Percentiles rank a stretch among this genome's conserved stretches.
phyloP scores from a whole-genome alignment of 805 yeast genomes.

The Spathaspora sp. region DNA sequence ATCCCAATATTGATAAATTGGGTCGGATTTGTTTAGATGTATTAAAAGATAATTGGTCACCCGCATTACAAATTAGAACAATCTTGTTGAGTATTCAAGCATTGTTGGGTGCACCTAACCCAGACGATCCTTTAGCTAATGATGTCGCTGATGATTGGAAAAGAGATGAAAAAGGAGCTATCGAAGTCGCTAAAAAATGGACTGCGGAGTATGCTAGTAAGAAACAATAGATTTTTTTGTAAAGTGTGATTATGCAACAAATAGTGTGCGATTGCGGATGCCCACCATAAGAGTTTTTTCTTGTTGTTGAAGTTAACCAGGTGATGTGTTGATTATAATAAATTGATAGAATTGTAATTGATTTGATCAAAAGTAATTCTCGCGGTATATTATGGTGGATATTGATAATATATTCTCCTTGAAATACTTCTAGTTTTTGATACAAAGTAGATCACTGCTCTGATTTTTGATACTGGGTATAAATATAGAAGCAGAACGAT shows the following conservation, averaged over 20 bases:
- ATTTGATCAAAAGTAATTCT: not conserved
- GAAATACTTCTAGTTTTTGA: too few species aligned
- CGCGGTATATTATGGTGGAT: not conserved
- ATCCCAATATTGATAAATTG: constrained; percentile 91
- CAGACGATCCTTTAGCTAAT: constrained; percentile 96
- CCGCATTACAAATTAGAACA: constrained; percentile 94
- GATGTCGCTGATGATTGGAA: constrained; percentile 98
- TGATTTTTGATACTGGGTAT: too few species aligned
- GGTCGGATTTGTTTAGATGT: constrained; percentile 97
- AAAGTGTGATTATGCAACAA: not conserved
- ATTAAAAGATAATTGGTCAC: constrained; percentile 93
- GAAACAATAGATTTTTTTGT: constrained; percentile 2
- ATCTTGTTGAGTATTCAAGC: constrained; percentile 90
- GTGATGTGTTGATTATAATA: not conserved
- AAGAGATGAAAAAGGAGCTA: constrained; percentile 75
- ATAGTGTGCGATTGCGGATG: not conserved
- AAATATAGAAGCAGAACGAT: too few species aligned
- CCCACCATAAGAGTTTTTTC: too few species aligned
- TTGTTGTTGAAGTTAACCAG: too few species aligned
- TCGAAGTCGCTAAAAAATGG: constrained; percentile 77
- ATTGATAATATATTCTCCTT: too few species aligned
- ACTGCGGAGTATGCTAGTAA: constrained; percentile 54
- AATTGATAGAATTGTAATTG: not conserved
- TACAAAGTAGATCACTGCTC: too few species aligned
- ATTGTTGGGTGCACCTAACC: constrained; percentile 90